Percentiles rank a stretch among this genome's conserved stretches.
phyloP scores from a whole-genome alignment of 495 filamentous ascomycete genomes.

The Sabuloglossum arenarium region DNA sequence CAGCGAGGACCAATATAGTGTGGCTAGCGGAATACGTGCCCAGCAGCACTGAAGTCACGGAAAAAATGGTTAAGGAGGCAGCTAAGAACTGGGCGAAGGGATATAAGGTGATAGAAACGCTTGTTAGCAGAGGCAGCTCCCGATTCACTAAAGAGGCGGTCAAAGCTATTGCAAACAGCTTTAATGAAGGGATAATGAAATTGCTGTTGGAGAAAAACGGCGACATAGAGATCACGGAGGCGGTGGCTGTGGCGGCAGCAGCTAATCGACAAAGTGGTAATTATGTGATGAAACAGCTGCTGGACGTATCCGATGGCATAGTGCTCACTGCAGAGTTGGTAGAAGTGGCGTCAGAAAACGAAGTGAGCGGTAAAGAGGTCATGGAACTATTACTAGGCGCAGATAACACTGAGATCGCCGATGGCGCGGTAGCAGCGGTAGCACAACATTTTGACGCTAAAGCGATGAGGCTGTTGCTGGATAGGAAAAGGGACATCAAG shows the following conservation, averaged over 20 bases:
- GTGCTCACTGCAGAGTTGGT: background rate
- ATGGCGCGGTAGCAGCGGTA: background rate
- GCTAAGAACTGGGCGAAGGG: background rate
- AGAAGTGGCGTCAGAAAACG: background rate
- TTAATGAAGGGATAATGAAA: background rate
- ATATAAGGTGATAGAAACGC: background rate
- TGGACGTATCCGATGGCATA: background rate
- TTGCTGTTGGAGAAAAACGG: background rate
- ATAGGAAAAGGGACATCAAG: background rate
- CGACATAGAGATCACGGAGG: background rate
- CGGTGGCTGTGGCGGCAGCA: background rate
- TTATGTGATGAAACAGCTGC: background rate
- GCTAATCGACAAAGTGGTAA: background rate
- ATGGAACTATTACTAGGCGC: background rate
- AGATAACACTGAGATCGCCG: background rate
- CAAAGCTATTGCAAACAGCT: background rate
- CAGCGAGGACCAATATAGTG: background rate
- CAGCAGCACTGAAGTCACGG: background rate
- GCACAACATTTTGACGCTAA: background rate
- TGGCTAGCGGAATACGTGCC: background rate
- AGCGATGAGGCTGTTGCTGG: background rate
- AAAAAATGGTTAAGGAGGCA: background rate
- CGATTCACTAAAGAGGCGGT: background rate
- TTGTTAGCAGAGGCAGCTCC: background rate
- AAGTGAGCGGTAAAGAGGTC: background rate